phyloP scores from a whole-genome alignment of 352 stramenopile species.

The Phytopythium delawarense region DNA sequence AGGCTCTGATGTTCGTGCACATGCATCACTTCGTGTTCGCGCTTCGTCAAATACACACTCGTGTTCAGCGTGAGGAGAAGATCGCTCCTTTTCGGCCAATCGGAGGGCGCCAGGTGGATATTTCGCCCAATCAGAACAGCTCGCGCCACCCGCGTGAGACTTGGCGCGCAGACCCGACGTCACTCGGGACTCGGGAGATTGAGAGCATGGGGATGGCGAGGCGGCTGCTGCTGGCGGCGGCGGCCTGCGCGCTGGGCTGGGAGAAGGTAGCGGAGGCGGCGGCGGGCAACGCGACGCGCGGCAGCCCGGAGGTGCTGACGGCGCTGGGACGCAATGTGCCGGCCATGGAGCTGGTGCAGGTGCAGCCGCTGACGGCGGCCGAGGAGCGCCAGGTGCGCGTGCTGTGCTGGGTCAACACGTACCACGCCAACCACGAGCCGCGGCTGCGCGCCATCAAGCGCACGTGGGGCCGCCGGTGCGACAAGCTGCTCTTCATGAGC shows the following conservation, averaged over 20 bases:
- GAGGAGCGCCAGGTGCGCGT: slow-evolving; percentile 47
- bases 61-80: neutral
- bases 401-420: slow-evolving; percentile 86
- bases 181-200: neutral
- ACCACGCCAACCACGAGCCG: slow-evolving; percentile 65
- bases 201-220: neutral
- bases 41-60: too few species aligned
- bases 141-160: neutral
- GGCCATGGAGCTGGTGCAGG: slow-evolving; percentile 68
- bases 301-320: slow-evolving; percentile 11
- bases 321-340: slow-evolving; percentile 56
- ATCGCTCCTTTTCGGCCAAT: slow-evolving; percentile 4
- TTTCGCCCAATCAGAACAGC: neutral
- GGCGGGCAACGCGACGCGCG: slow-evolving; percentile 1
- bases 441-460: slow-evolving; percentile 61
- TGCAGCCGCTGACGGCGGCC: slow-evolving; percentile 36
- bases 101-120: neutral
- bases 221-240: neutral
- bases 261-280: neutral
- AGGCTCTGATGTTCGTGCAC: too few species aligned
- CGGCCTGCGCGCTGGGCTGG: neutral
- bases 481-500: slow-evolving; percentile 89
- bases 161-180: neutral
- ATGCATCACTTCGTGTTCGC: too few species aligned
- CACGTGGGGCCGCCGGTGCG: slow-evolving; percentile 77